phyloP scores from a whole-genome alignment of 2,329 filamentous ascomycete genomes.

The Blastomyces silverae region DNA sequence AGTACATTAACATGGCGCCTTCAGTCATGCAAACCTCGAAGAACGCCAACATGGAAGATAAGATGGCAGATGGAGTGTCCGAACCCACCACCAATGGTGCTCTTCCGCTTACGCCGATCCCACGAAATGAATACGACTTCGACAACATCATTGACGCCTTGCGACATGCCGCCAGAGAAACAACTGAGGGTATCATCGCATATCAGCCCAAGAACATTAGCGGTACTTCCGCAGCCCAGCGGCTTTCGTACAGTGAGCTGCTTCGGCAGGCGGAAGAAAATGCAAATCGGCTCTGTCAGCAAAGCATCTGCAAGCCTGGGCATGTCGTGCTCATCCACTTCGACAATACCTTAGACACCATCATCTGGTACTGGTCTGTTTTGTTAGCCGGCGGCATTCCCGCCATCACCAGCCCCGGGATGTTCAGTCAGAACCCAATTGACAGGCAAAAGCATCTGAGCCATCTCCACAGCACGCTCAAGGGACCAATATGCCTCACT shows the following conservation, averaged over 20 bases:
- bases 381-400: conserved; percentile 5
- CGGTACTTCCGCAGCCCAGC: background rate
- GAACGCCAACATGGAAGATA: background rate
- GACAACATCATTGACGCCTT: conserved; percentile 13
- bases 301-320: background rate
- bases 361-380: conserved; percentile 12
- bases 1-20: background rate
- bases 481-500: conserved; percentile 1
- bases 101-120: background rate
- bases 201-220: conserved; percentile 5
- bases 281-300: background rate
- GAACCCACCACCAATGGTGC: background rate
- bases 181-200: conserved; percentile 13
- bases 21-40: background rate
- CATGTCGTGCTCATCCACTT: conserved; percentile 8
- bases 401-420: background rate
- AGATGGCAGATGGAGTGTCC: background rate
- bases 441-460: conserved; percentile 3
- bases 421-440: conserved; percentile 5
- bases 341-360: conserved; percentile 8
- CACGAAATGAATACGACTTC: conserved; percentile 7
- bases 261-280: background rate
- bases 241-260: conserved; percentile 10
- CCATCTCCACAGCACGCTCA: conserved; percentile 8
- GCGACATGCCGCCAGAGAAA: conserved; percentile 9